phyloP scores from a whole-genome alignment of 2,329 filamentous ascomycete genomes.

The Piedraia hortae region DNA sequence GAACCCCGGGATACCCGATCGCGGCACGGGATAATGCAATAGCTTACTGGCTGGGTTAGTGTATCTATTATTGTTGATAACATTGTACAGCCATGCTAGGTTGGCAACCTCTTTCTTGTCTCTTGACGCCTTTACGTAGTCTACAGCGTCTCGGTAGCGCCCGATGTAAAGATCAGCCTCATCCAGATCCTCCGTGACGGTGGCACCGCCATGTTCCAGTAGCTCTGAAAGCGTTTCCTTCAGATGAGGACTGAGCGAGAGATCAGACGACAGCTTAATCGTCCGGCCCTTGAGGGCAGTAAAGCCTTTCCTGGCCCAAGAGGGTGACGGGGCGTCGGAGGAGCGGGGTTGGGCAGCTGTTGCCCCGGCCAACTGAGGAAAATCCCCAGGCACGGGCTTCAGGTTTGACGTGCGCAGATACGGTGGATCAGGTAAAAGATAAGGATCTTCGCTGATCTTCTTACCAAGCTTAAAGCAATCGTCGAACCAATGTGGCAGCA shows the following conservation, averaged over 20 bases:
- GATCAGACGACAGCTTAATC: constrained; percentile 51
- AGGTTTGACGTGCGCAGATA: constrained; percentile 26
- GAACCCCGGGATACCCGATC: constrained; percentile 54
- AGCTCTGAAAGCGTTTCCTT: constrained; percentile 40
- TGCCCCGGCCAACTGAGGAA: constrained; percentile 35
- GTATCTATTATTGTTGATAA: constrained; percentile 75
- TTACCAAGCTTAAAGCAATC: constrained; percentile 84
- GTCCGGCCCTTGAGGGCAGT: constrained; percentile 51
- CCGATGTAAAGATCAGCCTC: constrained; percentile 66
- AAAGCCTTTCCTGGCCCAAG: constrained; percentile 23
- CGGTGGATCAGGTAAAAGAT: constrained; percentile 61
- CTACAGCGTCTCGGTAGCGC: constrained; percentile 53
- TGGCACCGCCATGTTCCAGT: constrained; percentile 43
- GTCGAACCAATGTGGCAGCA: constrained; percentile 93
- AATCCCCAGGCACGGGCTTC: constrained; percentile 4
- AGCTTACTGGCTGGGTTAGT: constrained; percentile 58
- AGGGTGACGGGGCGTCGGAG: constrained; percentile 15
- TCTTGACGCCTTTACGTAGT: constrained; percentile 54
- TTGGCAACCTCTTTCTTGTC: constrained; percentile 67
- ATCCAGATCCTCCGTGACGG: constrained; percentile 34
- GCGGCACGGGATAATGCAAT: constrained; percentile 69
- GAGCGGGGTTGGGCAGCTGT: constrained; percentile 21
- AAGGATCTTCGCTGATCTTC: constrained; percentile 68
- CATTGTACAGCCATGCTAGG: constrained; percentile 73
- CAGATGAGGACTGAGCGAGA: constrained; percentile 41